A percentile compares a stretch with the other conserved stretches of the same genome.
phyloP scores from a whole-genome alignment of 176 grass and related monocot species.

The Carex littledalei region DNA sequence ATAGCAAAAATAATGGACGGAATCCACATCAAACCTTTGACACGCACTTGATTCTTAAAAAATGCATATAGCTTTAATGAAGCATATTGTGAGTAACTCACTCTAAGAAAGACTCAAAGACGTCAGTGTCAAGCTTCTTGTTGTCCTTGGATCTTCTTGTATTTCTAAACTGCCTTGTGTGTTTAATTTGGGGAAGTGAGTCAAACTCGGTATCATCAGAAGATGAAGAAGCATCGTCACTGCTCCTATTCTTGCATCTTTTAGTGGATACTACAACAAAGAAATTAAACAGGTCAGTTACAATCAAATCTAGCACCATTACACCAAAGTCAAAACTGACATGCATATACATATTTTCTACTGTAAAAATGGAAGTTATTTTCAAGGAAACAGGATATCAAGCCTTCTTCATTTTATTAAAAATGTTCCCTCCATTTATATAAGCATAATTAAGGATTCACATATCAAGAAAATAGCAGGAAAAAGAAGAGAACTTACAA shows the following conservation, averaged over 20 bases:
- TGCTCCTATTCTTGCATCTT: conserved; percentile 33
- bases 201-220: conserved; percentile 10
- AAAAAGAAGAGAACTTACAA: background rate
- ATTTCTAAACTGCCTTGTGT: conserved; percentile 31
- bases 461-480: background rate
- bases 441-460: background rate
- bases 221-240: conserved; percentile 4
- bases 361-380: background rate
- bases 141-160: conserved; percentile 29
- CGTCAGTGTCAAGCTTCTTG: conserved; percentile 53
- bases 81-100: conserved; percentile 28
- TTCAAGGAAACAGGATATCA: background rate
- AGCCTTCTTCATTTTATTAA: conserved; percentile 24
- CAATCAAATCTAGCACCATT: background rate
- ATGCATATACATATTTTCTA: background rate
- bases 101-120: conserved; percentile 84
- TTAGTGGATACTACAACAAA: conserved; percentile 38
- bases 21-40: background rate
- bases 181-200: conserved; percentile 25
- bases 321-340: background rate
- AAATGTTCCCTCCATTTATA: background rate
- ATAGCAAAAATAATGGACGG: background rate
- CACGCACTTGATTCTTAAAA: background rate
- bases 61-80: background rate
- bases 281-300: background rate